Conservation (phyloP, 1,284 basidiomycete genomes). For the Tremellales sp. region DNA sequence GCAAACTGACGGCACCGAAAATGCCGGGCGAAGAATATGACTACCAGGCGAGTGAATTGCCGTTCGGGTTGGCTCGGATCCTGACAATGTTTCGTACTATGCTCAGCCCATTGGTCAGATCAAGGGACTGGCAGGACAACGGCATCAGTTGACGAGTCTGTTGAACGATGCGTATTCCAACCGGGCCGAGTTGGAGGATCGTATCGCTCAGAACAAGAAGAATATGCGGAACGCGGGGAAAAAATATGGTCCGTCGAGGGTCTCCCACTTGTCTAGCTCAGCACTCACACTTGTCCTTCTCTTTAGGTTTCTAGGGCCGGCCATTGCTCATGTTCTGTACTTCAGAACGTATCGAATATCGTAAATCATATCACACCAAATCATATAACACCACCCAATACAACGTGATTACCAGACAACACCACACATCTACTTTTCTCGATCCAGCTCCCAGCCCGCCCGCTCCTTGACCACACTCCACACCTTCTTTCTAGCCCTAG, state of each 20-base stretch:
- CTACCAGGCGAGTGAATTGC: conserved; percentile 44
- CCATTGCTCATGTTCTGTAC: not conserved
- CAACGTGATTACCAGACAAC: not conserved
- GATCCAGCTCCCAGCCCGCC: conserved; percentile 39
- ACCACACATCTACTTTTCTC: conserved; percentile 13
- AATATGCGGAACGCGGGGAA: conserved; percentile 37
- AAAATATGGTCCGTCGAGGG: conserved; percentile 42
- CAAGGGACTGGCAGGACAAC: conserved; percentile 44
- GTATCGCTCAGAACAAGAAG: conserved; percentile 46
- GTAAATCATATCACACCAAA: not conserved
- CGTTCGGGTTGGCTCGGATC: not conserved
- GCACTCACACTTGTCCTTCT: not conserved
- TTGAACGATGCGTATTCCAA: conserved; percentile 35
- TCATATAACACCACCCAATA: not conserved
- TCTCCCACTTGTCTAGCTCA: not conserved
- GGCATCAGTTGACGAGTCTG: conserved; percentile 46
- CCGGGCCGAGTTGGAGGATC: conserved; percentile 34
- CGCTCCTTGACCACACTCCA: conserved; percentile 51
- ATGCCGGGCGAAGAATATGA: conserved; percentile 30
- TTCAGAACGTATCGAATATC: not conserved
- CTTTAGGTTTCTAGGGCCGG: not conserved
- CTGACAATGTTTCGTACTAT: not conserved
- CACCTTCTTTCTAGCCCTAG: conserved; percentile 49
- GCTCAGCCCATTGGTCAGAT: conserved; percentile 41
- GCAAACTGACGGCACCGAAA: conserved; percentile 30